Conservation (phyloP, 305 asterid species). For the Galium porrigens region DNA sequence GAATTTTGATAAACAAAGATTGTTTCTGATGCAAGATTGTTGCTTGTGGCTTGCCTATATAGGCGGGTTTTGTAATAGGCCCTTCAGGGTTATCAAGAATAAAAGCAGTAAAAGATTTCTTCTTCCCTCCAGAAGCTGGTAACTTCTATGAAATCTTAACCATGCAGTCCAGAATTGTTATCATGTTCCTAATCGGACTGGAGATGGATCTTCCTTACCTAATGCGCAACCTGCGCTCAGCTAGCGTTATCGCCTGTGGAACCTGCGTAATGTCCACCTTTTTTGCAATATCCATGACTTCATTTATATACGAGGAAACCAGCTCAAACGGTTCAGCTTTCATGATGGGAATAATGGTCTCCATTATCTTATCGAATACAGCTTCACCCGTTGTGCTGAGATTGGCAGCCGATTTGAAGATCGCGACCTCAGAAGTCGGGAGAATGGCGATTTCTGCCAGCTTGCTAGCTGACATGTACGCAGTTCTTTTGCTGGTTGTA, state of each 20-base stretch:
- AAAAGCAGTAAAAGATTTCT: conserved; percentile 31
- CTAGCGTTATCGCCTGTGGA: conserved; percentile 46
- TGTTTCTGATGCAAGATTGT: conserved; percentile 4
- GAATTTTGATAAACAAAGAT: not conserved
- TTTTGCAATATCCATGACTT: conserved; percentile 55
- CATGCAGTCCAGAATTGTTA: conserved; percentile 50
- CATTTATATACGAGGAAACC: conserved; percentile 51
- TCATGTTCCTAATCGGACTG: conserved; percentile 87
- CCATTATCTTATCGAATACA: conserved; percentile 57
- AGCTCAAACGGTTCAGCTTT: conserved; percentile 34
- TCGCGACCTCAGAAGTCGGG: conserved; percentile 68
- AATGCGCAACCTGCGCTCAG: conserved; percentile 50
- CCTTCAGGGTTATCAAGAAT: conserved; percentile 78
- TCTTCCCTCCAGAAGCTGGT: conserved; percentile 39
- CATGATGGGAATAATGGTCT: conserved; percentile 43
- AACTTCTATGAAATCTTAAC: conserved; percentile 79
- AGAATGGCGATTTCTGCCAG: conserved; percentile 69
- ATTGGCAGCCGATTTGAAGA: conserved; percentile 67
- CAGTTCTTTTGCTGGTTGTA: conserved; percentile 46
- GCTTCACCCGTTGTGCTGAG: conserved; percentile 74
- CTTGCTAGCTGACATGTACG: conserved; percentile 51
- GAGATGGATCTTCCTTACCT: conserved; percentile 74
- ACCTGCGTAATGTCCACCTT: conserved; percentile 53
- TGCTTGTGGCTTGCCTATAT: conserved; percentile 18
- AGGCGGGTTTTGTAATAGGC: conserved; percentile 96